A percentile compares a stretch with the other conserved stretches of the same genome.
phyloP scores from a whole-genome alignment of 2,329 filamentous ascomycete genomes.

The Microcyclospora tardicrescens region DNA sequence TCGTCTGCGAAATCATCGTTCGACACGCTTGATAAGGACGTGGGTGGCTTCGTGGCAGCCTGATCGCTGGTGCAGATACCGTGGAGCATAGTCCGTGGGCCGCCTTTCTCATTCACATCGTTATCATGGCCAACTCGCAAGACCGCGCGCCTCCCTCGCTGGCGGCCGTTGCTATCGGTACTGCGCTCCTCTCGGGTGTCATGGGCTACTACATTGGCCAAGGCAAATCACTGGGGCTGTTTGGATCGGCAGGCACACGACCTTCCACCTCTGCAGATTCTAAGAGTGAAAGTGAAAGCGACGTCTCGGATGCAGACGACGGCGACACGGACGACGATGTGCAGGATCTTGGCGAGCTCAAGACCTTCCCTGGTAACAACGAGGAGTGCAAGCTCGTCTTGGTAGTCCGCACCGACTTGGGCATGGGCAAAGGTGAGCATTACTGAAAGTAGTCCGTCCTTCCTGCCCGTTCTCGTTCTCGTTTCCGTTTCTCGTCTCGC shows the following conservation, averaged over 20 bases:
- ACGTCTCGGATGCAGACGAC: conserved; percentile 13
- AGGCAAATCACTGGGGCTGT: conserved; percentile 58
- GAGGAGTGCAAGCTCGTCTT: conserved; percentile 94
- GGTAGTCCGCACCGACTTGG: conserved; percentile 83
- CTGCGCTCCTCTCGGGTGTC: conserved; percentile 59
- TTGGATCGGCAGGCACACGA: conserved; percentile 38
- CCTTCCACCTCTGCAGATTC: conserved; percentile 21
- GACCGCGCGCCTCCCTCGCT: conserved; percentile 36
- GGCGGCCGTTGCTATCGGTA: conserved; percentile 53
- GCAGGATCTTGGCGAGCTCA: conserved; percentile 32
- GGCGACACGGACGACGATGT: conserved; percentile 25
- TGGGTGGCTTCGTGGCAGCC: no score
- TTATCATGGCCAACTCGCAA: conserved; percentile 14
- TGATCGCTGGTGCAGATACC: no score
- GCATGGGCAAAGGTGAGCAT: conserved; percentile 73
- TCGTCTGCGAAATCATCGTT: neutral
- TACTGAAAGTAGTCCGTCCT: conserved; percentile 28
- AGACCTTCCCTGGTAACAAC: conserved; percentile 34
- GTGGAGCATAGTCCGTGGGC: no score
- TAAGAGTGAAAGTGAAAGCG: conserved; percentile 26
- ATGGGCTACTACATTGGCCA: conserved; percentile 62
- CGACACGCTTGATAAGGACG: no score
- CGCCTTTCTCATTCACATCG: neutral
- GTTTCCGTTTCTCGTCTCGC: conserved; percentile 4
- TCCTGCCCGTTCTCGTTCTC: conserved; percentile 4